phyloP scores from a whole-genome alignment of 2,329 filamentous ascomycete genomes.

The Blastomyces parvus region DNA sequence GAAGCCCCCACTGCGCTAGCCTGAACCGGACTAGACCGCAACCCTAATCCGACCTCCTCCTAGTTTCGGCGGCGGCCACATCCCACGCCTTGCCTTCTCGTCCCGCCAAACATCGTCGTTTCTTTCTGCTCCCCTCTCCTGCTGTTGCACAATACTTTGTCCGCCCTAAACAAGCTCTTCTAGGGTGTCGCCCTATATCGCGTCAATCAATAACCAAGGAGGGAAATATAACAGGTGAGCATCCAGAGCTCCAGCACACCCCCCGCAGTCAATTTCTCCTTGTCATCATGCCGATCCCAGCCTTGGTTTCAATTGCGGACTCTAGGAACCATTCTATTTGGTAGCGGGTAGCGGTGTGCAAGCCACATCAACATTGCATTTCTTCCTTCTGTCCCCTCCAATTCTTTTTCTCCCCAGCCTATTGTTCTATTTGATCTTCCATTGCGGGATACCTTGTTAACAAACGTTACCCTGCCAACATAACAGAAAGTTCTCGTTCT shows the following conservation, averaged over 20 bases:
- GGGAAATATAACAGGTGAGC: background rate
- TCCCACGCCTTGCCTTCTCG: background rate
- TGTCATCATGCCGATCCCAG: background rate
- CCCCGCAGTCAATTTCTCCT: background rate
- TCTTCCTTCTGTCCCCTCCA: background rate
- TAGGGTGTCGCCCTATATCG: background rate
- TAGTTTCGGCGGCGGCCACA: background rate
- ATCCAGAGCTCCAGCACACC: background rate
- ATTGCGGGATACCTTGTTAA: background rate
- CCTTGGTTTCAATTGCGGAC: background rate
- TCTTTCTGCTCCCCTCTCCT: background rate
- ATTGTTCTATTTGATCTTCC: background rate
- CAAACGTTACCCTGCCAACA: background rate
- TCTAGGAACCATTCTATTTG: background rate
- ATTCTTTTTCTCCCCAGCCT: background rate
- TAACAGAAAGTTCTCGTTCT: background rate
- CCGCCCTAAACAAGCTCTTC: conserved; percentile 1
- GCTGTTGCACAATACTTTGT: background rate
- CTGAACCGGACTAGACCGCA: background rate
- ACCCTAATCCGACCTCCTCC: background rate
- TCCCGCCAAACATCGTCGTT: conserved; percentile 1
- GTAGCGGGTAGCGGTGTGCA: background rate
- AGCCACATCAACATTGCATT: background rate
- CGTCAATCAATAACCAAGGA: background rate
- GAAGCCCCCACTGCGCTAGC: background rate